phyloP scores from a whole-genome alignment of 192 early-diverging fungal species.

The Mortierella antarctica region DNA sequence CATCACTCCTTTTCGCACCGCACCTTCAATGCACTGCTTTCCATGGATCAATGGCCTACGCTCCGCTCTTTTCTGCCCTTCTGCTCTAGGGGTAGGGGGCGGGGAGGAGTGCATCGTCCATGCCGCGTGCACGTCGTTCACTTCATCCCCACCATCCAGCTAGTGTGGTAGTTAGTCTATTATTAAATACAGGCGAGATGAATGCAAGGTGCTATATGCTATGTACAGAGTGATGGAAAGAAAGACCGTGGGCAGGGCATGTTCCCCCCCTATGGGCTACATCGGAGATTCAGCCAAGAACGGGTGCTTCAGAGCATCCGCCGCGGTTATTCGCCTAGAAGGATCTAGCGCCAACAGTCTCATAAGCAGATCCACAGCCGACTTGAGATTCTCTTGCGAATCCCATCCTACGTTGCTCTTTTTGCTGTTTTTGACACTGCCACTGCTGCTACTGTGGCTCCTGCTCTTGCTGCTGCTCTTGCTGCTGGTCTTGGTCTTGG shows the following conservation, averaged over 20 bases:
- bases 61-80: too few relatives aligned
- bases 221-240: background rate
- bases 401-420: conserved; percentile 20
- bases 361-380: conserved; percentile 72
- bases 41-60: too few relatives aligned
- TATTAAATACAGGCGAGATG: background rate
- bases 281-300: conserved; percentile 59
- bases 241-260: background rate
- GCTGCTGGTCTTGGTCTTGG: background rate
- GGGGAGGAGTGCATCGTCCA: too few relatives aligned
- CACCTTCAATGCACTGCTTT: too few relatives aligned
- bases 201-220: background rate
- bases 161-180: too few relatives aligned
- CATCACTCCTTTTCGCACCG: too few relatives aligned
- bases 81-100: too few relatives aligned
- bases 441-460: background rate
- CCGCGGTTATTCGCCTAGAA: conserved; percentile 74
- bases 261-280: background rate
- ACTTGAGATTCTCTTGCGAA: conserved; percentile 53
- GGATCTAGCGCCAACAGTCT: conserved; percentile 69
- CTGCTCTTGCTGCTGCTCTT: background rate
- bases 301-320: conserved; percentile 80
- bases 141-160: too few relatives aligned
- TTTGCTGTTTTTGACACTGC: background rate
- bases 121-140: too few relatives aligned